Base-by-base conservation (phyloP, 495 filamentous ascomycete genomes). In the Choiromyces venosus region DNA sequence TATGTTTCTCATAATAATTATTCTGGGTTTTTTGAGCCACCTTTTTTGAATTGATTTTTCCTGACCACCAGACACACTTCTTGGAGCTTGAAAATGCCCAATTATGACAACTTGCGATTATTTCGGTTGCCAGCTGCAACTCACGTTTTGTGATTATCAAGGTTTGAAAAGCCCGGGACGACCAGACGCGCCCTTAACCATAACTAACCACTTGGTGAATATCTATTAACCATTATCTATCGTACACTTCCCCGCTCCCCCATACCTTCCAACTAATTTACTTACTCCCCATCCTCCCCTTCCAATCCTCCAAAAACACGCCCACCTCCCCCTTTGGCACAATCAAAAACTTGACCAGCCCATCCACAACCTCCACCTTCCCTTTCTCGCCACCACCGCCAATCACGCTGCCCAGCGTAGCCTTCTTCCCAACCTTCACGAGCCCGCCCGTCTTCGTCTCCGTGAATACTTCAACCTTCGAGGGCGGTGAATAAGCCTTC, bases 281-380 rank as follows among this genome's bases (percentile, higher is more conserved):
- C 89, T 92, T 79, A 88, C 86, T 56, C 25, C 52, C 52, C 52
- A 61, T 61, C 52, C 52, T 61, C 74, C 81, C 85, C 85, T 96
- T 98, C 83, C 92, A 93, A 71, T 96, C 92, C 71, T 86, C 86
- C 39, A 97, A 89, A 87, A 93, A 99, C n/a, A 81, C 85, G 40
- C 83, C 84, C 1, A 88, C 89, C 83, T 88, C 88, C 9, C 79
- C 80, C 78, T 86, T 89, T 0, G 93, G 94, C 38, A 99, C 86
- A 10, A 97, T 88, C 76, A 91, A 90, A 12, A 98, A 86, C 82
- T 84, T 89, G 12, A 97, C 87, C 75, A 97, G 80, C 67, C 92
- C 91, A 85, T 99, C 95, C 65, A 96, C 87, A 37, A 98, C 86
- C 83, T 95, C 93, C 6, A 94, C 87, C 76, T 92, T 93, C n/a